Percentiles rank a stretch among this genome's conserved stretches.
These are phyloP conservation scores for Selaginella tamariscina DNA, from an alignment of 75 land plant species.

Conservation along the genomic window DNA sequence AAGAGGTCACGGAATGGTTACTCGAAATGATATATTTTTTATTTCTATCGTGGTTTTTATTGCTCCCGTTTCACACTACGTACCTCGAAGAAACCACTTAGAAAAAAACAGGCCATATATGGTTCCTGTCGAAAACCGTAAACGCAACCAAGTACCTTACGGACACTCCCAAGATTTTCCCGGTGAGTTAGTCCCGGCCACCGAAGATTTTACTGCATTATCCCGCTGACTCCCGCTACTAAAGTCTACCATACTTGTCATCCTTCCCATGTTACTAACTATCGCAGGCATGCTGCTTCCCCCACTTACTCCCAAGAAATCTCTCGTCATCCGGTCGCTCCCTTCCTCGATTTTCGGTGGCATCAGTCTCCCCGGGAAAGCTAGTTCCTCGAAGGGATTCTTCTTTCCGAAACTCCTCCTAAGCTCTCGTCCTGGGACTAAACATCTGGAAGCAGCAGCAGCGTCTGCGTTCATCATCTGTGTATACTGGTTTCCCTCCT, in stretches of 20 bases:
- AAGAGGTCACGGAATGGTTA: too few species aligned
- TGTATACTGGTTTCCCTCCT: not conserved
- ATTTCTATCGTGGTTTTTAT: too few species aligned
- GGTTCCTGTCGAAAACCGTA: too few species aligned
- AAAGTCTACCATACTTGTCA: not conserved
- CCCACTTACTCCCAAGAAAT: not conserved
- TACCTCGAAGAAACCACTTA: too few species aligned
- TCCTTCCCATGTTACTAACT: not conserved
- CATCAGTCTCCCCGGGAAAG: not conserved
- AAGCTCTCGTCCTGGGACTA: not conserved
- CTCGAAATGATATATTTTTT: too few species aligned
- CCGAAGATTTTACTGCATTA: not conserved
- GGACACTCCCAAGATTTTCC: conserved; percentile 1
- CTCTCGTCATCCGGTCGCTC: not conserved
- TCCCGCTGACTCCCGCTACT: not conserved
- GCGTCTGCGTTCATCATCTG: not conserved
- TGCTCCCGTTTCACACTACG: too few species aligned
- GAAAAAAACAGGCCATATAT: too few species aligned
- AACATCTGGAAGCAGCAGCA: not conserved
- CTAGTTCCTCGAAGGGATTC: not conserved
- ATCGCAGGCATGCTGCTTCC: not conserved
- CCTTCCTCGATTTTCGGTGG: not conserved
- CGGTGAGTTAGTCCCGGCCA: not conserved
- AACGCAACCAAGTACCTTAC: too few species aligned
- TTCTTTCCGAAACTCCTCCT: not conserved